Conservation (phyloP, 441 rosid genomes). For the Populus hybrid region DNA sequence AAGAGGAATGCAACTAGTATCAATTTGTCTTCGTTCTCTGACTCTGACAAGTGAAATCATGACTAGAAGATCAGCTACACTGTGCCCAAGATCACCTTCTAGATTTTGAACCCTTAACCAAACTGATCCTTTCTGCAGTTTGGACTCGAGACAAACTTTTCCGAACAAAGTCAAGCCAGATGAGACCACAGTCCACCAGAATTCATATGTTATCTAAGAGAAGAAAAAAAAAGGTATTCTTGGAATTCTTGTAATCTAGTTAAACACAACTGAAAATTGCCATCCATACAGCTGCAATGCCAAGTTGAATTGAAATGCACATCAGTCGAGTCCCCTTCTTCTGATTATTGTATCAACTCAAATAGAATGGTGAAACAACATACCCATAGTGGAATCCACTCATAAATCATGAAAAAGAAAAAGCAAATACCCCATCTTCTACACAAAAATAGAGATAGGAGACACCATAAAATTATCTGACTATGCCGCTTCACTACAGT, state of each 20-base stretch:
- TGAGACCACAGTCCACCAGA: not conserved
- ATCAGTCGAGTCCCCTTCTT: not conserved
- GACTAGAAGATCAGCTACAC: too few relatives aligned
- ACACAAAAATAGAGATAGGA: not conserved
- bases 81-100: too few relatives aligned
- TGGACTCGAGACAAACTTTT: not conserved
- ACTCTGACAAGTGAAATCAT: too few relatives aligned
- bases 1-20: not conserved
- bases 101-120: not conserved
- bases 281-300: not conserved
- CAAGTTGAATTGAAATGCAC: not conserved
- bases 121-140: not conserved
- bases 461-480: not conserved
- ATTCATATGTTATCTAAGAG: not conserved
- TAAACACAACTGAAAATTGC: not conserved
- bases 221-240: not conserved
- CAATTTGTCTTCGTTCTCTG: too few relatives aligned
- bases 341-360: not conserved
- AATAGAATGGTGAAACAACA: not conserved
- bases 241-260: not conserved
- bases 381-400: not conserved
- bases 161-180: not conserved
- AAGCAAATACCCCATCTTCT: not conserved
- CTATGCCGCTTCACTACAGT: not conserved
- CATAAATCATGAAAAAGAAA: constrained; percentile 1